Base-by-base conservation (phyloP, 2,329 filamentous ascomycete species). In the Chaetomium sp. region DNA sequence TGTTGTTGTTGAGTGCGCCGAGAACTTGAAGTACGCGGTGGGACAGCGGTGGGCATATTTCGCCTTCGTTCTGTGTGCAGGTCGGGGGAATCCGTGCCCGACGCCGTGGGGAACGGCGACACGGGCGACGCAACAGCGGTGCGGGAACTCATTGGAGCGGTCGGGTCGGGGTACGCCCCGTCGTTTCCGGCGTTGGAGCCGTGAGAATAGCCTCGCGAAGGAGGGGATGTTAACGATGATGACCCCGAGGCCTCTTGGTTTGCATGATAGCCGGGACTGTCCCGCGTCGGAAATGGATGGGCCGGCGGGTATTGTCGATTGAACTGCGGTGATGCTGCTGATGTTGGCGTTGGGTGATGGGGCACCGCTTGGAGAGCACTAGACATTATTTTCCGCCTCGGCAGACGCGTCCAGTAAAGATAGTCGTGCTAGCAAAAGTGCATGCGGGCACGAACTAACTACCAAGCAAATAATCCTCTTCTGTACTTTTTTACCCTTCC, bases 11-110 rank as follows among this genome's bases (percentile, higher is more conserved):
- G 72, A 12, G 74, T 68, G 63, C 77, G 74, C 53, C 78, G 72
- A 34, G 78, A 72, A 61, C 67, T 72, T 12, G 74, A 95, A 6
- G 88, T 91, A 66, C 91, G 83, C 38, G 89, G 88, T 48, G 88
- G 91, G 54, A 87, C 85, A 64, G 89, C 79, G 32, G 88, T 86
- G 52, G 87, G 83, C 74, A 79, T 83, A 71, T 76, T 81, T 72
- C 73, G 80, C 73, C 76, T 75, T 66, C 78, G 76, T 65, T 79
- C 78, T 59, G 76, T 73, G 55, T 74, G 69, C 45, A 77, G 72
- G 47, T 79, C 72, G 56, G 72, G 64, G 34, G 72, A 68, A 27
- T 70, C 64, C 12, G 74, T 70, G 51, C 72, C 61, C 60, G 72
- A 67, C 47, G 70, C 67, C 41, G 74, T 68, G 37, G 73, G 59